Base-by-base conservation (phyloP, 2,329 filamentous ascomycete species). In the Apiospora phragmitis region DNA sequence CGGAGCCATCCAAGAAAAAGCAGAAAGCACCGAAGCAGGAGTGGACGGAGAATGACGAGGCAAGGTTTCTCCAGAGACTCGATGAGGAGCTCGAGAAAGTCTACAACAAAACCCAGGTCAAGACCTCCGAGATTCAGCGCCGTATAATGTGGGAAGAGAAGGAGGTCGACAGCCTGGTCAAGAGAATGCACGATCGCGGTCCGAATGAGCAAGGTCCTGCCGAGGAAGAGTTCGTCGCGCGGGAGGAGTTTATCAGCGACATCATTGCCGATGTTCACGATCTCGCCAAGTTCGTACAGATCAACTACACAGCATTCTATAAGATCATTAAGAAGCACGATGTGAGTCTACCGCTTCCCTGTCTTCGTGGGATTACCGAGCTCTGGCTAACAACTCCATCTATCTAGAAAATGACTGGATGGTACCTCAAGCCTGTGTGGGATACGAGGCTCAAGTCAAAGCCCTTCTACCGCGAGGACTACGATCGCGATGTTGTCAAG, bases 321-420 rank as follows among this genome's bases (percentile, higher is more conserved):
- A 99, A 99, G 87, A 99, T 99, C 74, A 97, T 99, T 83, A 99
- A 99, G 88, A 99, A 99, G 87, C 96, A 99, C 82, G 96, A 98
- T 84, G 93, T 95, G 82, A 76, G 92, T 85, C 29, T 3, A 12
- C 32, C 18, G 32, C 6, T 42, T 41, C n/a, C 11, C 24, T n/a
- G 12, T 18, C 32, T 38, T 29, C 5, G 32, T 38, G 18, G 32
- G 35, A 62, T 18, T 38, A 12, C 32, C 32, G 32, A 62, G 29
- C 55, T 38, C 55, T 14, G 32, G 16, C 55, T 62, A 62, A 62
- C 32, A 62, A 7, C 3, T 7, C 16, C 9, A 3, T 5, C 18
- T 3, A n/a, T 59, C 26, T 77, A 96, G 93, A 99, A 99, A 94
- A 88, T 93, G 86, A 99, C 96, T 0, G 88, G 91, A 72, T 97